Percentiles rank a stretch among this genome's conserved stretches.
Evolutionary conservation across 805 yeast genomes (phyloP).

Genomic region (Candida adriatica): DNA sequence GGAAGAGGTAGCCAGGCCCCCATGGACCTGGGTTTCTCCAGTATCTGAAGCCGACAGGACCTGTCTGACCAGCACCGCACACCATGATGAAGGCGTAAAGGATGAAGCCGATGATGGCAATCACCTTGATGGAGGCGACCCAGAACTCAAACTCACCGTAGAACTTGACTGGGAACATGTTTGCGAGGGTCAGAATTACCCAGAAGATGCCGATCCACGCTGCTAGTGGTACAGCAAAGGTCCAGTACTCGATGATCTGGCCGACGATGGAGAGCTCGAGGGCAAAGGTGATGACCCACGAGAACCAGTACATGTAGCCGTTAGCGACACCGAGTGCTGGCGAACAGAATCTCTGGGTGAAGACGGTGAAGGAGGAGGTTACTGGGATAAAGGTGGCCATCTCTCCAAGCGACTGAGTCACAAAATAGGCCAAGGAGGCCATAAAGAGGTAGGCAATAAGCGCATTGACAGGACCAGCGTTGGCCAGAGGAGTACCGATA

Average conservation of each 20-base stretch:
- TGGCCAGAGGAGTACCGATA: slow-evolving; percentile 43
- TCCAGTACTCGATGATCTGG: slow-evolving; percentile 60
- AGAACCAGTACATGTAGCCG: slow-evolving; percentile 71
- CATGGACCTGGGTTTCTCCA: slow-evolving; percentile 78
- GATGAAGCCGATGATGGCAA: slow-evolving; percentile 67
- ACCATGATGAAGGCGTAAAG: slow-evolving; percentile 64
- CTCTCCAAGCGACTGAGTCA: slow-evolving; percentile 70
- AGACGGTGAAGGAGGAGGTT: slow-evolving; percentile 59
- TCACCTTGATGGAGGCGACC: slow-evolving; percentile 59
- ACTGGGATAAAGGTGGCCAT: slow-evolving; percentile 77
- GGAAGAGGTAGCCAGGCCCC: slow-evolving; percentile 56
- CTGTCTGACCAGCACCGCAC: slow-evolving; percentile 63
- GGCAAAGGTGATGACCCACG: slow-evolving; percentile 74
- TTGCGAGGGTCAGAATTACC: slow-evolving; percentile 44
- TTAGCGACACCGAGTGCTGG: slow-evolving; percentile 70
- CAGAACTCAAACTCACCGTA: slow-evolving; percentile 77
- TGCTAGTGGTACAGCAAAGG: slow-evolving; percentile 58
- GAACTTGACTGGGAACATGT: slow-evolving; percentile 59
- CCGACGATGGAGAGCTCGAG: slow-evolving; percentile 68
- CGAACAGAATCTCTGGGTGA: slow-evolving; percentile 59
- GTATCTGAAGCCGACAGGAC: slow-evolving; percentile 72
- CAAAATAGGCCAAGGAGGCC: slow-evolving; percentile 57
- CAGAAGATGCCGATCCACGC: slow-evolving; percentile 70
- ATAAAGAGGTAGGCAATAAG: slow-evolving; percentile 59
- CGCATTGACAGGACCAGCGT: slow-evolving; percentile 66